Base-by-base conservation (phyloP, 352 stramenopile species). In the Globisporangium heterothallicum region DNA sequence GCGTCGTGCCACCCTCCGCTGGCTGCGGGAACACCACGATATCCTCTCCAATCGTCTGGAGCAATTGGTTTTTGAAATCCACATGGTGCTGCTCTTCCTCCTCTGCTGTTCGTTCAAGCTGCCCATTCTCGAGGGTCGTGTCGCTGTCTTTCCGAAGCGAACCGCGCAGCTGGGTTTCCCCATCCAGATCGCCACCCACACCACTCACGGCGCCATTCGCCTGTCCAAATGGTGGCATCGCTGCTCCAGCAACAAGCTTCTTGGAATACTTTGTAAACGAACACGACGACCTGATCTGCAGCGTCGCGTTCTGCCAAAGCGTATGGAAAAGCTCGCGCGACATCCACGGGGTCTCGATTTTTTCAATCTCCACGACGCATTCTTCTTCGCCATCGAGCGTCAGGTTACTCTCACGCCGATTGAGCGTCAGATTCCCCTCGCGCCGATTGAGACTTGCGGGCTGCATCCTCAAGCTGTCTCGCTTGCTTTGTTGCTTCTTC, bases 381-480 rank as follows among this genome's bases (percentile, higher is more conserved):
- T 78, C 65, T 18, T 70, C 70, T n/a, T 82, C 72, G n/a, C 68
- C 59, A 34, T 86, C 72, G 35, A 90, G 70, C 62, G 76, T 90
- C 41, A 90, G 48, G 52, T 80, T 84, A 58, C 68, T 82, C 61
- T 86, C 72, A 21, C 76, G 76, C n/a, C 79, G 72, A 18, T 36
- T 50, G 24, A 38, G 32, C 32, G 32, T 38, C 6, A n/a, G 2
- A 16, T 38, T 38, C 4, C 12, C 32, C 32, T 38, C 32, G 32
- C 32, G 32, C 8, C 32, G 32, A 10, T 10, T 18, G 10, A 38
- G n/a, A n/a, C n/a, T n/a, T n/a, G n/a, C n/a, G n/a, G n/a, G n/a
- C n/a, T n/a, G n/a, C n/a, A n/a, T n/a, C n/a, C n/a, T n/a, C n/a
- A n/a, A n/a, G n/a, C n/a, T n/a, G n/a, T n/a, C n/a, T n/a, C n/a